Conservation (phyloP, 441 rosid genomes). For the Theobroma grandiflorum region DNA sequence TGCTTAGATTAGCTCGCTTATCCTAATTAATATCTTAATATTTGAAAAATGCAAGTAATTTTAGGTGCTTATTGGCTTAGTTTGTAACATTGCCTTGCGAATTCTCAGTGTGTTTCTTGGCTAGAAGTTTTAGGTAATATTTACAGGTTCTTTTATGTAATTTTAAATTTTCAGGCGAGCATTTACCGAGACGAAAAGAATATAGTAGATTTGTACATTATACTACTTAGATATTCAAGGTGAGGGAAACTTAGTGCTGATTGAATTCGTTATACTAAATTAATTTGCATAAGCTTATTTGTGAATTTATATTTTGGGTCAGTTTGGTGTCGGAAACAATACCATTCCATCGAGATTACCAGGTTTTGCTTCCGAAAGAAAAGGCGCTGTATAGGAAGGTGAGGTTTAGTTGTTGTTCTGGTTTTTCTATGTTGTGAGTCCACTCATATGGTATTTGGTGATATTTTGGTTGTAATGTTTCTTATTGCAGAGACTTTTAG, state of each 20-base stretch:
- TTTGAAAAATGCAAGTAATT: not conserved
- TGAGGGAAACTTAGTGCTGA: slow-evolving; percentile 31
- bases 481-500: slow-evolving; percentile 61
- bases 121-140: slow-evolving; percentile 14
- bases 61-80: not conserved
- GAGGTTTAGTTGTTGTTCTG: slow-evolving; percentile 33
- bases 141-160: not conserved
- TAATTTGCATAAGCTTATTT: slow-evolving; percentile 25
- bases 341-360: slow-evolving; percentile 89
- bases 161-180: slow-evolving; percentile 56
- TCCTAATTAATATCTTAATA: not conserved
- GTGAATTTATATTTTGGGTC: slow-evolving; percentile 25
- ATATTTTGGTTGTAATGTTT: slow-evolving; percentile 23
- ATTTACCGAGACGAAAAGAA: slow-evolving; percentile 88
- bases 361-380: slow-evolving; percentile 56
- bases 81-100: slow-evolving; percentile 1
- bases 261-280: not conserved
- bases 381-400: slow-evolving; percentile 75
- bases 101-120: not conserved
- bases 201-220: slow-evolving; percentile 87
- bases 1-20: not conserved
- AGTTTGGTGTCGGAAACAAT: slow-evolving; percentile 95
- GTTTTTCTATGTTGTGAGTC: not conserved
- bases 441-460: not conserved
- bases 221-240: slow-evolving; percentile 95